These are phyloP conservation scores for Leccinum uliginosum DNA, from an alignment of 768 basidiomycete species.

Conservation along the genomic window DNA sequence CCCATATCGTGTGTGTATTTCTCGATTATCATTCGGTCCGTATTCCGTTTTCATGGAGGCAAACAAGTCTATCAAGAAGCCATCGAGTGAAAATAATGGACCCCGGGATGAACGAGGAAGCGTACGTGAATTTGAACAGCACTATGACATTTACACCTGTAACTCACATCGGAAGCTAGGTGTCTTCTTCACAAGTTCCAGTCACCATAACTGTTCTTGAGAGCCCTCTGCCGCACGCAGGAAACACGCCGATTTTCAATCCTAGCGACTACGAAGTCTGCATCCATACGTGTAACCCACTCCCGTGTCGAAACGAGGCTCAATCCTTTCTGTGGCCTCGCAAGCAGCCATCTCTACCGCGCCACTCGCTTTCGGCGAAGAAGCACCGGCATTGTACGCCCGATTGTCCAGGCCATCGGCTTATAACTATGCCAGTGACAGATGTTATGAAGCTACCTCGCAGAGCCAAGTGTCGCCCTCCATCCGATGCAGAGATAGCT, in stretches of 20 bases:
- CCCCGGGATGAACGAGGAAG: constrained; percentile 4
- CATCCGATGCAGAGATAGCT: constrained; percentile 18
- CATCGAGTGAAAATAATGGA: neutral
- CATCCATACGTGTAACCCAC: constrained; percentile 23
- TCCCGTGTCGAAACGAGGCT: constrained; percentile 25
- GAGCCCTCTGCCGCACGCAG: constrained; percentile 5
- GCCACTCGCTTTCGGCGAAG: constrained; percentile 23
- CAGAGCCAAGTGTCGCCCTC: constrained; percentile 18
- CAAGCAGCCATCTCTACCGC: constrained; percentile 19
- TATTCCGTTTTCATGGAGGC: neutral
- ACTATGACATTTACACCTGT: neutral
- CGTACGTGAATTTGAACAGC: constrained; percentile 13
- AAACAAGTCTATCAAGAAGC: constrained; percentile 10
- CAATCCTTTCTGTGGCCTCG: constrained; percentile 24
- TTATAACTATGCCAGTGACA: constrained; percentile 12
- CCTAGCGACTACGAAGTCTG: constrained; percentile 20
- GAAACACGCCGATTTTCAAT: neutral
- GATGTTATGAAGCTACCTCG: constrained; percentile 22
- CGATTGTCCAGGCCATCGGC: constrained; percentile 21
- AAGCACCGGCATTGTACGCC: constrained; percentile 16
- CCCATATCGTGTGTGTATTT: constrained; percentile 16
- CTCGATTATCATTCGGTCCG: neutral
- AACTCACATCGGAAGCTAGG: neutral
- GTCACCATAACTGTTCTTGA: neutral
- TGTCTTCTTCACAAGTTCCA: neutral